Base-by-base conservation (phyloP, 2,329 filamentous ascomycete species). In the Fusarium sp. region DNA sequence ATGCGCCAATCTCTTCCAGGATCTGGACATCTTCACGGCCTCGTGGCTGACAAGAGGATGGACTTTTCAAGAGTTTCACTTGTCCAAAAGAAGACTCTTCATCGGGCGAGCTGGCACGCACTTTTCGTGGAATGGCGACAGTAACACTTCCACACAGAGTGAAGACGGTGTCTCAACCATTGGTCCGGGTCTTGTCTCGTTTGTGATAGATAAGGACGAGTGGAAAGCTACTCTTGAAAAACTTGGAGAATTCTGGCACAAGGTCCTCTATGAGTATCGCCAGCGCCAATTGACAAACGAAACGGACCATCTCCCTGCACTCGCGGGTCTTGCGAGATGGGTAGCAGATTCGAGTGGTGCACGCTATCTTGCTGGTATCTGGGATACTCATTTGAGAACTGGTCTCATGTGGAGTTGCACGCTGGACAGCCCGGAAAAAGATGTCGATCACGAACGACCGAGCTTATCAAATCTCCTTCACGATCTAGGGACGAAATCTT, bases 1-100 rank as follows among this genome's bases (percentile, higher is more conserved):
- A 31, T 44, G 56, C 38, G 38, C 40, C 29, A 63, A 63, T 4
- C 36, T 68, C 14, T 56, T 51, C 14, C 55, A 59, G 38, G 38
- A 59, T 17, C 56, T 68, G 8, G 44, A 51, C 7, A 64, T 63
- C n/a, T 46, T 14, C 5, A 55, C 61, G 2, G 5, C 66, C 2
- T 10, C 14, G 17, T 68, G 66, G 66, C 53, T 64, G 8, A 33
- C 51, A 17, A 14, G 66, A 46, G 66, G 66, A 12, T 68, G 66
- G 66, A 68, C 66, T 2, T 64, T 64, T 10, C 66, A 68, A 29
- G 66, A 68, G 20, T 35, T 40, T 4, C 55, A 64, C 14, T 31
- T 68, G 1, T 64, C 64, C 4, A 58, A 27, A 24, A 31, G 56
- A 1, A 40, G 56, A 22, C n/a, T 59, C 5, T 59, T 59, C 12